Base-by-base conservation (phyloP, 345 rosid species). In the Eucalyptus brandiana region DNA sequence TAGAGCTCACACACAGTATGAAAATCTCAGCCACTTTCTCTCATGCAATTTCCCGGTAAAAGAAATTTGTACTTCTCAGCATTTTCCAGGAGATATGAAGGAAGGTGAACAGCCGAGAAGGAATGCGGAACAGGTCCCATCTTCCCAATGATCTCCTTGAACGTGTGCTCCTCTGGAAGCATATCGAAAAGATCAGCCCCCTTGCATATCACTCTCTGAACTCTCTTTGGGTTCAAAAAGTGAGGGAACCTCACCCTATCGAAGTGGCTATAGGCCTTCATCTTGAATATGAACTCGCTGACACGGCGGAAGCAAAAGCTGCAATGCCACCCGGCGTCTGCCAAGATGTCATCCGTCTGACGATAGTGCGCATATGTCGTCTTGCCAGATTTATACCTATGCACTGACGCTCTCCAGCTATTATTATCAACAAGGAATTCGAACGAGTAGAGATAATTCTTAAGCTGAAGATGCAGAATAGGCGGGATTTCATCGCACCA, bases 321-420 rank as follows among this genome's bases (percentile, higher is more conserved):
- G 83, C 96, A 95, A 85, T 95, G 96, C 96, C 96, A 95, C 58
- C 96, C 96, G 6, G 96, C 93, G 86, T 95, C 96, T 14, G 95
- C 94, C 89, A 95, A 91, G 51, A 95, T 87, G 86, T 91, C 91
- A 87, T 94, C 95, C 7, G 94, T 87, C 87, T 95, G 96, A 53
- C 96, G 95, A 88, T 92, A 95, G 91, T 95, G 96, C 3, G 94
- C 95, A 85, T 95, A 95, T 49, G 91, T 91, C 1, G 96, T 95
- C 89, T 88, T 91, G 32, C 96, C 96, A 4, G 91, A 83, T 91
- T 93, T 92, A 88, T 95, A 95, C 86, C 92, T 91, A 87, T 97
- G 99, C 32, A 97, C 96, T 2, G 99, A 96, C 10, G 98, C 97
- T 91, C 99, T 95, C 99, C 99, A 97, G 93, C 98, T 96, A 90